Conservation (phyloP, 352 stramenopile species). For the Pythium grandisporangium region DNA sequence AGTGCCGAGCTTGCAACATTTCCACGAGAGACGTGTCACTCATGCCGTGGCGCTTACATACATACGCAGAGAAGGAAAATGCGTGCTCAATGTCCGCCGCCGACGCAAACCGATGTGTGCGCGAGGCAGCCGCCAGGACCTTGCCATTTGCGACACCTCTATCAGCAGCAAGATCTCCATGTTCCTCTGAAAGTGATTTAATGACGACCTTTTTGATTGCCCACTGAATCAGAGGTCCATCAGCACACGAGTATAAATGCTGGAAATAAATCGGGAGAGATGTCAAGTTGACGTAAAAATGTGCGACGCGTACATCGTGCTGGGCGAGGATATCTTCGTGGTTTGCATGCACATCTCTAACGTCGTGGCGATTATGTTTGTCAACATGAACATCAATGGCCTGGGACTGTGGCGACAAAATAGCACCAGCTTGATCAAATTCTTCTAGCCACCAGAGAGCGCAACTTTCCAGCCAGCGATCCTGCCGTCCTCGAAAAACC, state of each 20-base stretch:
- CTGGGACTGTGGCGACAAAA: conserved; percentile 58
- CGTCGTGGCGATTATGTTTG: not conserved
- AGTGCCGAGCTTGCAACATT: conserved; percentile 77
- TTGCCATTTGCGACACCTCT: not conserved
- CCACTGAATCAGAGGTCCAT: conserved; percentile 54
- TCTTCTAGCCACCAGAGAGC: conserved; percentile 80
- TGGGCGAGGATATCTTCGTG: too few species aligned
- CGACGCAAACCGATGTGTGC: conserved; percentile 24
- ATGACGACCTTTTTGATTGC: conserved; percentile 34
- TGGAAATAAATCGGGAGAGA: conserved; percentile 81
- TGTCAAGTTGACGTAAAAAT: conserved; percentile 83
- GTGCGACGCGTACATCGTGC: conserved; percentile 32
- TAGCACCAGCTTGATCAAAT: conserved; percentile 70
- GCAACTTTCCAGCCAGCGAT: conserved; percentile 73
- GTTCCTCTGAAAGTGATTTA: too few species aligned
- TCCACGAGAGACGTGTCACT: conserved; percentile 78
- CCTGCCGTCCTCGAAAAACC: conserved; percentile 39
- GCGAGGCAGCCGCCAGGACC: conserved; percentile 6
- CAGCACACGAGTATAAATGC: conserved; percentile 60
- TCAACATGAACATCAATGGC: conserved; percentile 31
- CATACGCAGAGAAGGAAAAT: conserved; percentile 74
- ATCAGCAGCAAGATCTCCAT: conserved; percentile 1
- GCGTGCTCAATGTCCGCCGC: conserved; percentile 75
- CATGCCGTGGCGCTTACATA: conserved; percentile 75
- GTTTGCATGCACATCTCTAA: too few species aligned